A percentile compares a stretch with the other conserved stretches of the same genome.
Evolutionary conservation across 2,329 filamentous ascomycete species (phyloP).

Genomic region (Seiridium unicorne): DNA sequence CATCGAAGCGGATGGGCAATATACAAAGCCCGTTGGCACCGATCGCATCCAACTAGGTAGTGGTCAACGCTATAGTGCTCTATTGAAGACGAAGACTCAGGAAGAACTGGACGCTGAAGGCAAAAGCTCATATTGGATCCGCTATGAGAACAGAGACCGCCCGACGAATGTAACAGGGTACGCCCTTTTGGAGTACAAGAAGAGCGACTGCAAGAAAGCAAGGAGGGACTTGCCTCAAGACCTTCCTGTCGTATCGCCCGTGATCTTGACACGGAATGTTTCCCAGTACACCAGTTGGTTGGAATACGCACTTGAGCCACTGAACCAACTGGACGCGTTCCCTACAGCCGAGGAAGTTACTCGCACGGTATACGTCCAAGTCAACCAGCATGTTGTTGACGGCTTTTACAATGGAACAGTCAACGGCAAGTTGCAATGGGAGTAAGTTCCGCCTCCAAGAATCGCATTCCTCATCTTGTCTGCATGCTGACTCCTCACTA

Average conservation of each 20-base stretch:
- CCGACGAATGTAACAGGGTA: slow-evolving; percentile 44
- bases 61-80: slow-evolving; percentile 60
- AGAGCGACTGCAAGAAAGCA: not conserved
- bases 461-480: too few species aligned
- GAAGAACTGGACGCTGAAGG: slow-evolving; percentile 36
- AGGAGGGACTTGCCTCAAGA: slow-evolving; percentile 8
- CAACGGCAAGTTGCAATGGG: slow-evolving; percentile 32
- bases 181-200: slow-evolving; percentile 44
- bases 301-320: slow-evolving; percentile 44
- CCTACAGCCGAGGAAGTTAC: slow-evolving; percentile 46
- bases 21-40: slow-evolving; percentile 45
- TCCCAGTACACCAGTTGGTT: slow-evolving; percentile 34
- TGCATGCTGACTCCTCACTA: slow-evolving; percentile 7
- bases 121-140: slow-evolving; percentile 41
- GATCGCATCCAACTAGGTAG: slow-evolving; percentile 52
- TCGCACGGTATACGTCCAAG: slow-evolving; percentile 44
- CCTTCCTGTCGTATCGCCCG: slow-evolving; percentile 16
- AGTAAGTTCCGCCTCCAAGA: slow-evolving; percentile 19
- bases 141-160: slow-evolving; percentile 49
- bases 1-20: slow-evolving; percentile 59
- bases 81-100: slow-evolving; percentile 51
- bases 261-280: slow-evolving; percentile 32
- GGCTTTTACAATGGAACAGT: slow-evolving; percentile 26
- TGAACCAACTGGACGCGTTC: slow-evolving; percentile 26
- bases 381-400: slow-evolving; percentile 36